Conservation (phyloP, 1,139 yeast species). For the Candida neerlandica region DNA sequence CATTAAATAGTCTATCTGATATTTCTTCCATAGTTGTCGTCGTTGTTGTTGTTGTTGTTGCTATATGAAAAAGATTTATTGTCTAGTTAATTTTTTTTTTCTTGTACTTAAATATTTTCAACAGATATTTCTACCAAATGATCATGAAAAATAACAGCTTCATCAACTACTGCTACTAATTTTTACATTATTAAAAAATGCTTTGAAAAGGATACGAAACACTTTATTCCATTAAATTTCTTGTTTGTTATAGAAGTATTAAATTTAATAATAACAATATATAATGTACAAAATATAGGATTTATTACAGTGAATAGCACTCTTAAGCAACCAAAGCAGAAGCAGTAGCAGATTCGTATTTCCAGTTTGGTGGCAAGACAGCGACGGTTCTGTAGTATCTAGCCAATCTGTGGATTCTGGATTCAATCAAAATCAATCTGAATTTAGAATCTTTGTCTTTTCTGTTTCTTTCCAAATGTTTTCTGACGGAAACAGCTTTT, state of each 20-base stretch:
- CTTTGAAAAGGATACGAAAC: neutral
- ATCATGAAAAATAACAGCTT: neutral
- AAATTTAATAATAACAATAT: conserved; percentile 3
- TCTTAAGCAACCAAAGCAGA: conserved; percentile 97
- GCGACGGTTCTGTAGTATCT: conserved; percentile 99
- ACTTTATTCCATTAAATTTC: neutral
- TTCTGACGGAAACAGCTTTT: conserved; percentile 99
- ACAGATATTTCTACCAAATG: neutral
- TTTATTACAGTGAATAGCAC: no score
- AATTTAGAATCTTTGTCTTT: conserved; percentile 99
- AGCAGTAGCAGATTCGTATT: conserved; percentile 99
- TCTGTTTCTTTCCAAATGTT: conserved; percentile 99
- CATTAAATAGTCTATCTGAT: conserved; percentile 65
- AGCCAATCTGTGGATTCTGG: conserved; percentile 99
- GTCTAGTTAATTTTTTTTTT: neutral
- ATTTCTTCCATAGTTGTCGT: conserved; percentile 68
- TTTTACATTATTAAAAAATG: neutral
- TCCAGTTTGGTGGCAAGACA: conserved; percentile 99
- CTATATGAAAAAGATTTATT: neutral
- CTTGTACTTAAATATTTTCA: neutral
- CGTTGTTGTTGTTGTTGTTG: neutral
- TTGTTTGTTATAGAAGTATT: neutral
- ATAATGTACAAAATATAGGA: conserved; percentile 6
- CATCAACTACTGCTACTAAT: no score
- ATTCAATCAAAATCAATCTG: conserved; percentile 99